Evolutionary conservation across 768 basidiomycete genomes (phyloP).

Genomic region (Leccinum fibrillosum): DNA sequence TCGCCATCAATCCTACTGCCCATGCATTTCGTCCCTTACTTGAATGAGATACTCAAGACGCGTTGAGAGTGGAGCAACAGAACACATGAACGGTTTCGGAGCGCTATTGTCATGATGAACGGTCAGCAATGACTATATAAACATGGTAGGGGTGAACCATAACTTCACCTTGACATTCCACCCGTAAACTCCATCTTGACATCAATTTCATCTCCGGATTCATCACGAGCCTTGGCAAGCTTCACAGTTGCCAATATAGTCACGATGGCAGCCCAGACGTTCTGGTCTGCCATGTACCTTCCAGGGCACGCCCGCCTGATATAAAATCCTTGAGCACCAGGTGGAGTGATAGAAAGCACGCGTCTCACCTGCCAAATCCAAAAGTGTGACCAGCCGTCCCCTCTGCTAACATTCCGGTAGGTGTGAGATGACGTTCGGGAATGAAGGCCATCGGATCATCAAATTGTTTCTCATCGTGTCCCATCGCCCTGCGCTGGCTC

Average conservation of each 20-base stretch:
- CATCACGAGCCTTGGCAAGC: conserved; percentile 26
- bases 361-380: conserved; percentile 28
- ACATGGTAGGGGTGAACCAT: background rate
- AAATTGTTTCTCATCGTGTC: conserved; percentile 50
- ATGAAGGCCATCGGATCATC: conserved; percentile 50
- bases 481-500: conserved; percentile 36
- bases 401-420: conserved; percentile 10
- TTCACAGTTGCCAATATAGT: conserved; percentile 29
- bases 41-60: conserved; percentile 11
- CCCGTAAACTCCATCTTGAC: conserved; percentile 21
- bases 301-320: conserved; percentile 33
- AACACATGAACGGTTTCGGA: conserved; percentile 25
- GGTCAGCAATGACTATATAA: background rate
- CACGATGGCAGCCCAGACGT: conserved; percentile 31
- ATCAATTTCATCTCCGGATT: conserved; percentile 29
- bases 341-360: background rate
- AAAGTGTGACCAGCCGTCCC: conserved; percentile 2
- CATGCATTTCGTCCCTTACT: background rate
- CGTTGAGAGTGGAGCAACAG: conserved; percentile 13
- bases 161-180: conserved; percentile 17
- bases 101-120: conserved; percentile 2
- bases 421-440: conserved; percentile 54
- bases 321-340: background rate
- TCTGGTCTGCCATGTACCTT: conserved; percentile 30
- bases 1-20: background rate